Base-by-base conservation (phyloP, 371 early-diverging fungal species). In the Mucor plumbeus region DNA sequence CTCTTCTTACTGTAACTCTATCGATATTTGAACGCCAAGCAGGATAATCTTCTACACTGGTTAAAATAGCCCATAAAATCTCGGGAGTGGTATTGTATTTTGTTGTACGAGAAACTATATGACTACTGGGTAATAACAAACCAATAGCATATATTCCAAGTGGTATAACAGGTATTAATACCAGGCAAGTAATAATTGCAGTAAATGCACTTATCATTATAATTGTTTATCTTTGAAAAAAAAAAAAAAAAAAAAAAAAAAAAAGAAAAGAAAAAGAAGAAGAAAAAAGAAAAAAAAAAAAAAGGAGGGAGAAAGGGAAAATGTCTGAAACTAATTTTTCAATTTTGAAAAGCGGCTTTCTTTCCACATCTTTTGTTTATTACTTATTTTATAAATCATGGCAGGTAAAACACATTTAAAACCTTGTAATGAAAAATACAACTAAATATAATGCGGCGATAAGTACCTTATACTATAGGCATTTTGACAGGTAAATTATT, bases 1-100 rank as follows among this genome's bases (percentile, higher is more conserved):
- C 67, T 5, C 39, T 11, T 26, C 66, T 40, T 5, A 79, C 61
- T 33, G 61, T 67, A 3, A 79, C 64, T 26, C 64, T 41, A 19
- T 67, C 67, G 40, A 83, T 64, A 35, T 77, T 72, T 7, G 70
- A 60, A 38, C 77, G 79, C 83, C 83, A 83, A 0, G 61, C 50
- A 39, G 80, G 79, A 31, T 80, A 79, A 19, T 68, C 62, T 54
- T 75, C 53, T 4, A 83, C 77, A 53, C 73, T 68, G 8, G 74
- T 77, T 34, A 83, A 53, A 40, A 83, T 65, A 10, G 61, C 43
- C 83, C 83, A 83, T 2, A 83, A 54, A 13, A 73, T 67, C 8
- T 77, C 68, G 1, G 75, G 72, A 1, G 67, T 73, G 6, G 74
- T 77, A 39, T 67, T 43, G 31, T 66, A 72, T 21, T 38, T 53